Evolutionary conservation across 2,329 filamentous ascomycete species (phyloP).

Genomic region (Bisporella sp.): DNA sequence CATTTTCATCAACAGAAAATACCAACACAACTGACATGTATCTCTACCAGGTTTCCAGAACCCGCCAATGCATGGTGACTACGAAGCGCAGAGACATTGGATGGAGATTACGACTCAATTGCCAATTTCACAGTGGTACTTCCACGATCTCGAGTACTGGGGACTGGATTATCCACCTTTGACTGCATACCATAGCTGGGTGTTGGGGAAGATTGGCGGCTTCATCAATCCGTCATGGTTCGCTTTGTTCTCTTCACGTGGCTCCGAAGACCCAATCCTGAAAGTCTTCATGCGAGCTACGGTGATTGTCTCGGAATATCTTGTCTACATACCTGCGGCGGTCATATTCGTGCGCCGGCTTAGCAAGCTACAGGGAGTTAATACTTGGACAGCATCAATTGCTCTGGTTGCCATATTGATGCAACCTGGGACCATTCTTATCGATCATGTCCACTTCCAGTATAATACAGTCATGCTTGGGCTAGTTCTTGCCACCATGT

Average conservation of each 20-base stretch:
- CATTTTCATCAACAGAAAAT: not conserved
- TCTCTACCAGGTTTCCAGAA: constrained; percentile 56
- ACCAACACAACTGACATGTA: constrained; percentile 5
- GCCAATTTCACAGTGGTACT: constrained; percentile 94
- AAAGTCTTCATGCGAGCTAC: constrained; percentile 97
- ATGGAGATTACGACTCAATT: constrained; percentile 93
- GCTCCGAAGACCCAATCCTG: constrained; percentile 67
- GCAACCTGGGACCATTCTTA: constrained; percentile 83
- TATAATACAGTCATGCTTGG: constrained; percentile 99
- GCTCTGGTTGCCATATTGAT: constrained; percentile 85
- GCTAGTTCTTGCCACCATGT: constrained; percentile 77
- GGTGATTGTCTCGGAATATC: constrained; percentile 83
- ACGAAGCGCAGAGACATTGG: constrained; percentile 97
- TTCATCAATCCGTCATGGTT: constrained; percentile 83
- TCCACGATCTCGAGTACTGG: constrained; percentile 95
- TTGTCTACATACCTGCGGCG: constrained; percentile 78
- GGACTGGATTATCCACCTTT: constrained; percentile 95
- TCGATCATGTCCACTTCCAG: constrained; percentile 95
- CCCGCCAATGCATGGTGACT: constrained; percentile 92
- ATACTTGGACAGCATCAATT: constrained; percentile 75
- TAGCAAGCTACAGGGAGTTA: constrained; percentile 67
- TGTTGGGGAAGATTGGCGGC: constrained; percentile 79
- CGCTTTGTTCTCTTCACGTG: constrained; percentile 73
- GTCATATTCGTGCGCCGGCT: constrained; percentile 82
- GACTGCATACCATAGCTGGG: constrained; percentile 97